Conservation (phyloP, 441 rosid genomes). For the Gossypium gossypioides region DNA sequence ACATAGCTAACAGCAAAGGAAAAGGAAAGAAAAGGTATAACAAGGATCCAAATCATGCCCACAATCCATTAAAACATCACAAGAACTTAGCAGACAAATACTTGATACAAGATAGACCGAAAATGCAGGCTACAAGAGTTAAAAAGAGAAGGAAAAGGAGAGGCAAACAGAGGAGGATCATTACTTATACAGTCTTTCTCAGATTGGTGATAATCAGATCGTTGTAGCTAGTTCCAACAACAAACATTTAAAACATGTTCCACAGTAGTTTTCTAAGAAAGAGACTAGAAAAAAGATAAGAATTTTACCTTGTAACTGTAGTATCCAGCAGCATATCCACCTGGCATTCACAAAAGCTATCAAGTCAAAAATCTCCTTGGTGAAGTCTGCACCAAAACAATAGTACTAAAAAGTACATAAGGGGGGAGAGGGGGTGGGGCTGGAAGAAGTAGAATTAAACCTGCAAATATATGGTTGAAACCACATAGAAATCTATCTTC, state of each 20-base stretch:
- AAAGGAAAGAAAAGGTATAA: background rate
- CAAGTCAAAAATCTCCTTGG: background rate
- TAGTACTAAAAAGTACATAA: background rate
- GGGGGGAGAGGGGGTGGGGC: background rate
- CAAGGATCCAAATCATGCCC: background rate
- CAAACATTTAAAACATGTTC: background rate
- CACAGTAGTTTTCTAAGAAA: background rate
- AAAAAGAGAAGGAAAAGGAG: background rate
- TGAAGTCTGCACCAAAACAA: background rate
- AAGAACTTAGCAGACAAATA: background rate
- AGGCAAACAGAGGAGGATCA: background rate
- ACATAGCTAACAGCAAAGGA: background rate
- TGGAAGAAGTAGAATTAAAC: conserved; percentile 21
- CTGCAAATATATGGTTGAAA: conserved; percentile 81
- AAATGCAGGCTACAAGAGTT: background rate
- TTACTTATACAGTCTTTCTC: background rate
- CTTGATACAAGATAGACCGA: background rate
- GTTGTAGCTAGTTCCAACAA: background rate
- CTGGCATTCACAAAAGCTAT: conserved; percentile 28
- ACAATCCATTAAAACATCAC: background rate
- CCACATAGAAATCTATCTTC: conserved; percentile 84
- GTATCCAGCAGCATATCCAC: conserved; percentile 92
- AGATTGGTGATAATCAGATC: background rate
- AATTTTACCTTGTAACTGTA: conserved; percentile 78
- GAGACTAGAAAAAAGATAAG: background rate